Percentiles rank a stretch among this genome's conserved stretches.
These are phyloP conservation scores for Coemansia sp. DNA, from an alignment of 192 early-diverging fungal species.

Conservation along the genomic window DNA sequence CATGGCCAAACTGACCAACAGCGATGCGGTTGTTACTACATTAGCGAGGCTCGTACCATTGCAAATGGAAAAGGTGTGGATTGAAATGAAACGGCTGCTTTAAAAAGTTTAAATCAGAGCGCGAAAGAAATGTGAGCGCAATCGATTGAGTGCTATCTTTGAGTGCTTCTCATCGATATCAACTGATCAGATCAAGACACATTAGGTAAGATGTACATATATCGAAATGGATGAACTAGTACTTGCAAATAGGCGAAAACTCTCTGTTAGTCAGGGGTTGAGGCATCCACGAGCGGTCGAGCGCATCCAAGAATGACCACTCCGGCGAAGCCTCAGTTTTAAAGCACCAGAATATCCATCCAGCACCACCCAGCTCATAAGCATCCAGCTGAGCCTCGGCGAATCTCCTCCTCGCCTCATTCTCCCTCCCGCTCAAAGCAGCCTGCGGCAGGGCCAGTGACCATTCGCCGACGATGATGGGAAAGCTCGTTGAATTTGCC, in stretches of 20 bases:
- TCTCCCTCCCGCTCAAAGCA: constrained; percentile 57
- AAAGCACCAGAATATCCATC: constrained; percentile 75
- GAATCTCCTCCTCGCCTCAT: constrained; percentile 59
- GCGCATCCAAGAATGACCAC: constrained; percentile 69
- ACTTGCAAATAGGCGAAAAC: constrained; percentile 24
- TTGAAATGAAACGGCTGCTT: background rate
- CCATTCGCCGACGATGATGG: constrained; percentile 74
- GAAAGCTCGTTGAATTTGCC: constrained; percentile 51
- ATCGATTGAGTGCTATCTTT: no score
- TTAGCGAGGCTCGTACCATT: background rate
- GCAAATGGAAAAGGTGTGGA: background rate
- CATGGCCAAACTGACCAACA: background rate
- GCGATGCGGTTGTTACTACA: background rate
- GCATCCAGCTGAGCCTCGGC: constrained; percentile 66
- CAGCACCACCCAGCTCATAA: constrained; percentile 59
- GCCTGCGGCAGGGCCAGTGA: constrained; percentile 64
- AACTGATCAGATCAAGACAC: background rate
- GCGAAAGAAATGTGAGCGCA: no score
- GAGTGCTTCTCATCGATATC: background rate
- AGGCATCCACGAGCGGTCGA: constrained; percentile 67
- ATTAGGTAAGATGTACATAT: constrained; percentile 10
- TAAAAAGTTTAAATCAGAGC: background rate
- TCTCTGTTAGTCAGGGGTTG: constrained; percentile 40
- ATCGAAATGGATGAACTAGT: background rate
- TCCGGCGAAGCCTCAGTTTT: constrained; percentile 69